Evolutionary conservation across 176 grass and related monocot genomes (phyloP), one percentile per base, ranked within the genome.

Genomic region (Melocanna baccifera): DNA sequence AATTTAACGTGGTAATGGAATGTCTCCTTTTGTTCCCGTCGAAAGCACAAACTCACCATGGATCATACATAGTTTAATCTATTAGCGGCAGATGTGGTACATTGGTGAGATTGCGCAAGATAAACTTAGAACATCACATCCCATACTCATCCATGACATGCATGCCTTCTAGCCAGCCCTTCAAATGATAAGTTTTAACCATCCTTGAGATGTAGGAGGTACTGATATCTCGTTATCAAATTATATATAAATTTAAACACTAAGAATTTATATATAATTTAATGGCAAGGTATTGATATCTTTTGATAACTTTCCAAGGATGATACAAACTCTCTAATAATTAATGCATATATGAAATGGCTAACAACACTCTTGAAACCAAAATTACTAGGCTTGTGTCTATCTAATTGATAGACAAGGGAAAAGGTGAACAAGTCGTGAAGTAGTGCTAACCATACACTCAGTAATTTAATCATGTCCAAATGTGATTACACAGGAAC

Each of bases 91-190:
- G 84, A 80, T 77, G 73, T 18, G 46, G 76, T 12, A 74, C 46
- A 73, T 57, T 87, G 79, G 77, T 81, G 67, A 87, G 47, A 81
- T 81, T 69, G 23, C 53, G 34, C 69, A 67, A 30, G 45, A 81
- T 81, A 73, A 86, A 86, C 77, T 6, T 81, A 3, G 85, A 41
- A 73, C 32, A 43, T 9, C 57, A 55, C 45, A 16, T 71, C 45
- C 12, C 57, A 7, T 6, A 18, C 40, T 47, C 45, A 47, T 2
- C 20, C 14, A 56, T 76, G 5, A 22, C 14, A 56, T 76, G 5
- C 70, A 65, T 28, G 58, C 34, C 13, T 50, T 39, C n/a, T 62
- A 26, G 42, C 56, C 9, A 19, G 19, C 6, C 9, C 6, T 71
- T 71, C 7, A 28, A 9, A 62, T 2, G 5, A 62, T 26, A 36